Evolutionary conservation across 169 alveolate species (phyloP), one percentile per base, ranked within the genome.

Genomic region (Cryptosporidium xiaoi): DNA sequence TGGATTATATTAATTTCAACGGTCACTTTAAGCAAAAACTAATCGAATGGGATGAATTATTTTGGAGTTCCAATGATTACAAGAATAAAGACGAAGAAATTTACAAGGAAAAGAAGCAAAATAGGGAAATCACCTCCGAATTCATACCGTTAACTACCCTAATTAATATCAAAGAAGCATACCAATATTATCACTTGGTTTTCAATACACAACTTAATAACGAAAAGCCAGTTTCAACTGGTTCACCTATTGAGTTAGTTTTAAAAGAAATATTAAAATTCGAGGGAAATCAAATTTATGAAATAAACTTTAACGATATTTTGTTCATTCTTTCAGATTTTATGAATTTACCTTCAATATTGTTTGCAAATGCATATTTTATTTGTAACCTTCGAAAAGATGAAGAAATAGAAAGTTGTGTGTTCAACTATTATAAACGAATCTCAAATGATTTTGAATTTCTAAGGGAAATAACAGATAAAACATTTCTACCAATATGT

Each of bases 291-390:
- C n/a, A 51, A 27, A 64, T 29, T 8, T 16, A 53, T 13, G 83
- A 69, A 29, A 55, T 69, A 0, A 69, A 36, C 51, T 69, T 51
- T 16, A 10, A n/a, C n/a, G 56, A 55, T 27, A 69, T 69, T 51
- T 69, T 66, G 4, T 5, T 69, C 20, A 56, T 69, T 51, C 50
- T 69, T 31, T 69, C 83, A 51, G 66, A 50, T 29, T 55, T 53
- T 29, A 31, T 69, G 40, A 36, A 51, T 16, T 16, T 64, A 20
- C 83, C 83, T 16, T 69, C 83, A 34, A 53, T 69, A 10, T 34
- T 53, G 5, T 69, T 69, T 53, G 83, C 66, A 24, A 69, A 69
- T 53, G 68, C 83, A 33, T 69, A 51, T 27, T 69, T 69, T 31
- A 60, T 55, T 24, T 36, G 40, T 34, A 29, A 27, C 44, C 33